These are phyloP conservation scores for Trichophyton equinum DNA, from an alignment of 2,329 filamentous ascomycete species.

Conservation along the genomic window DNA sequence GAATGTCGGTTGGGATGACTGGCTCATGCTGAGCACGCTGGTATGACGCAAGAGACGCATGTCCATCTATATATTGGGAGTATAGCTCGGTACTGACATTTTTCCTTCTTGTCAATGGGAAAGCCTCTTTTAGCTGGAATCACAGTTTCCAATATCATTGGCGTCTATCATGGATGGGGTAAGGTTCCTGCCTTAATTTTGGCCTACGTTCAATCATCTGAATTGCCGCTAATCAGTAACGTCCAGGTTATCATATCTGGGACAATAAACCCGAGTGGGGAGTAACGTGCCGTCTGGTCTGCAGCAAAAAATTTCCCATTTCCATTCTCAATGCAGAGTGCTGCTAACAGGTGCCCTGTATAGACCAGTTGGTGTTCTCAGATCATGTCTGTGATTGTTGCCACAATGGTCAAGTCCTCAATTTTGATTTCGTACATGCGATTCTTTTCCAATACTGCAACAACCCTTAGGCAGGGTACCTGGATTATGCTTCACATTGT, in stretches of 20 bases:
- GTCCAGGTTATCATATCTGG: constrained; percentile 13
- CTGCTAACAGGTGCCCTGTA: neutral
- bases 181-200: constrained; percentile 1
- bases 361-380: constrained; percentile 14
- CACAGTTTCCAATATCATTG: constrained; percentile 11
- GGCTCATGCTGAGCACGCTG: constrained; percentile 14
- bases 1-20: constrained; percentile 15
- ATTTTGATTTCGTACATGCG: constrained; percentile 14
- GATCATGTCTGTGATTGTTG: constrained; percentile 10
- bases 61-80: neutral
- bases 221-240: neutral
- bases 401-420: constrained; percentile 13
- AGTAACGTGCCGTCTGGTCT: constrained; percentile 5
- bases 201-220: neutral
- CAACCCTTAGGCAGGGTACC: neutral
- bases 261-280: constrained; percentile 14
- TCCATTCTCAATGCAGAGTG: neutral
- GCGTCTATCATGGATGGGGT: constrained; percentile 15
- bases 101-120: neutral
- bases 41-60: constrained; percentile 6
- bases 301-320: neutral
- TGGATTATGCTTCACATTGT: constrained; percentile 12
- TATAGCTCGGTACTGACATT: neutral
- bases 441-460: constrained; percentile 5
- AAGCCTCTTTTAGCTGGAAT: constrained; percentile 11